Evolutionary conservation across 1,284 basidiomycete species (phyloP).

Genomic region (Laetiporus sulphureus): DNA sequence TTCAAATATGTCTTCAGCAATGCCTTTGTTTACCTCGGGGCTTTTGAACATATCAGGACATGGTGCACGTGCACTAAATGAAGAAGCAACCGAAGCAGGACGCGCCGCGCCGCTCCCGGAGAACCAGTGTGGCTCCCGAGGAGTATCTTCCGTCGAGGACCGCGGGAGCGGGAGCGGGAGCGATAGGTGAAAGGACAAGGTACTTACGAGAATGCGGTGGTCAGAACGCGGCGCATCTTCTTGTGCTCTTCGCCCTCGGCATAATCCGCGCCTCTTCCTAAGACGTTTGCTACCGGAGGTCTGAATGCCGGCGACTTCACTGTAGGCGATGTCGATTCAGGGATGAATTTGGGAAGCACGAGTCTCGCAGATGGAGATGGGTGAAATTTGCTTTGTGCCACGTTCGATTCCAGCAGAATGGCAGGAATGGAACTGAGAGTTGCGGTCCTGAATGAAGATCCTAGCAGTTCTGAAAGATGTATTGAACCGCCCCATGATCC

Average conservation of each 20-base stretch:
- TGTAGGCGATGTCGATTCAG: slow-evolving; percentile 3
- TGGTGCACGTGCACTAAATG: not conserved
- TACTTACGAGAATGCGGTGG: slow-evolving; percentile 26
- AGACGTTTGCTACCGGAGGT: slow-evolving; percentile 19
- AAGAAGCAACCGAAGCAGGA: no score
- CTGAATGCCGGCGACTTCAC: slow-evolving; percentile 22
- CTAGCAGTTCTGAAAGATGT: slow-evolving; percentile 31
- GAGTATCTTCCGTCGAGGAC: no score
- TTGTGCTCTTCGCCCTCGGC: slow-evolving; percentile 27
- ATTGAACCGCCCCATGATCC: slow-evolving; percentile 30
- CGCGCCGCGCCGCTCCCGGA: no score
- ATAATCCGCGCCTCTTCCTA: slow-evolving; percentile 25
- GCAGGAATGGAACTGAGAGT: no score
- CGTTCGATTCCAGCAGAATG: no score
- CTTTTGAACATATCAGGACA: slow-evolving; percentile 4
- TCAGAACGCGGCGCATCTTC: slow-evolving; percentile 25
- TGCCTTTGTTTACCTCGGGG: slow-evolving; percentile 20
- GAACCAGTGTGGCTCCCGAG: no score
- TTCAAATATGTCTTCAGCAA: slow-evolving; percentile 21
- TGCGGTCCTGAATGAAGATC: no score
- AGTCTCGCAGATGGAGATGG: no score
- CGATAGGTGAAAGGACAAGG: not conserved
- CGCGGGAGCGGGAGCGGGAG: not conserved
- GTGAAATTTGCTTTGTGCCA: no score
- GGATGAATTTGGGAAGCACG: not conserved